Evolutionary conservation across 148 eudicot species (phyloP).

Genomic region (Mesembryanthemum crystallinum): DNA sequence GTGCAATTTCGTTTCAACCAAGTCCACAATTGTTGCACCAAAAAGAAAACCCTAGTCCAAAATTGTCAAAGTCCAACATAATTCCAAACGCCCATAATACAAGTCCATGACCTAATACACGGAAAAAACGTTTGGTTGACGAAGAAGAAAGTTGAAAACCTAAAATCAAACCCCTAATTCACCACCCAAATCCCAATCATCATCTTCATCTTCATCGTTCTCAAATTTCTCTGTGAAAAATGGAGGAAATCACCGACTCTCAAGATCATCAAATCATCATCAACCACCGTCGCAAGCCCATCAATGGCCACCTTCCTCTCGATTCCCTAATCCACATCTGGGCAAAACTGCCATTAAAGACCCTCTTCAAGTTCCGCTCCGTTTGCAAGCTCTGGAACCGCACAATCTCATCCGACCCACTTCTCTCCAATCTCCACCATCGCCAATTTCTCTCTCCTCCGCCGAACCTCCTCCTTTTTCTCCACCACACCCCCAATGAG

Average conservation of each 20-base stretch:
- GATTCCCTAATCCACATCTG: constrained; percentile 28
- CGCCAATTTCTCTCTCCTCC: constrained; percentile 8
- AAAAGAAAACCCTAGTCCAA: too few relatives aligned
- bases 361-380: constrained; percentile 26
- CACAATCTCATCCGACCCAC: constrained; percentile 24
- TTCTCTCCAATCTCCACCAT: constrained; percentile 19
- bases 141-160: background rate
- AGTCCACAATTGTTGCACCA: too few relatives aligned
- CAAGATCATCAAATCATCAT: background rate
- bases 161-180: too few relatives aligned
- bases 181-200: background rate
- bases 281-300: background rate
- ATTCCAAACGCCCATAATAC: too few relatives aligned
- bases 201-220: too few relatives aligned
- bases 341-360: constrained; percentile 24
- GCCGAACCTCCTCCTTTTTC: constrained; percentile 26
- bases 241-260: background rate
- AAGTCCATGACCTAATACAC: too few relatives aligned
- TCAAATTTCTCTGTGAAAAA: background rate
- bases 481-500: constrained; percentile 12
- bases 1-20: too few relatives aligned
- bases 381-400: constrained; percentile 34
- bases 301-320: constrained; percentile 19
- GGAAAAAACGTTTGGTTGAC: too few relatives aligned
- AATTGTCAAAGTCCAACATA: too few relatives aligned